Conservation (phyloP, 2,329 filamentous ascomycete species). For the Alternaria conjuncta region DNA sequence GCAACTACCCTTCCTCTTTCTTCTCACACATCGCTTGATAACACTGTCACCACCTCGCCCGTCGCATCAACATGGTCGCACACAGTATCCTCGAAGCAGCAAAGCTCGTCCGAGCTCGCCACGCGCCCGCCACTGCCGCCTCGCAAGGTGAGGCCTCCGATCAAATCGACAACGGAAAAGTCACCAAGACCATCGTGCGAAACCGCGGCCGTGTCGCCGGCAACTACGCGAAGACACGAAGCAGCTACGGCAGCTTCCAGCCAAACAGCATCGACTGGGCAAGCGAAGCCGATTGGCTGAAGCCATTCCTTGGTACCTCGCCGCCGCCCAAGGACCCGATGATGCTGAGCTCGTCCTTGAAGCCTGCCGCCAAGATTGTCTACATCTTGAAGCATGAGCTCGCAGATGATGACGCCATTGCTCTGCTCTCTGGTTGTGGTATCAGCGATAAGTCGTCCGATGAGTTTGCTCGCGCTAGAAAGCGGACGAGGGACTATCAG, state of each 20-base stretch:
- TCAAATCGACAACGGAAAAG: background rate
- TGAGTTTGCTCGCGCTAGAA: background rate
- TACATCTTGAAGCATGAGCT: background rate
- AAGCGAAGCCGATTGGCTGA: background rate
- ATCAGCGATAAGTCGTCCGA: background rate
- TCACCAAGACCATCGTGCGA: background rate
- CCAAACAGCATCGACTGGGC: background rate
- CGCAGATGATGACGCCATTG: background rate
- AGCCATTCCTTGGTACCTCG: background rate
- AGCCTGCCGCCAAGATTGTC: background rate
- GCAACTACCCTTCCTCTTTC: background rate
- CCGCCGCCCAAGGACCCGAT: background rate
- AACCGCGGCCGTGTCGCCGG: background rate
- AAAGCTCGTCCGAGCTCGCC: background rate
- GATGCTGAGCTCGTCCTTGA: background rate
- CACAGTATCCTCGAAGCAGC: background rate
- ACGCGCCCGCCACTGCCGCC: background rate
- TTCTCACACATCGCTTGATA: background rate
- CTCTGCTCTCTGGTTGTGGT: background rate
- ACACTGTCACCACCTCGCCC: background rate
- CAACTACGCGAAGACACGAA: background rate
- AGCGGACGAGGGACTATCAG: background rate
- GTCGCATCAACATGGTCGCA: background rate
- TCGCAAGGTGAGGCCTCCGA: background rate
- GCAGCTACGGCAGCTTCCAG: background rate